These are phyloP conservation scores for Apophysomyces ossiformis DNA, from an alignment of 371 early-diverging fungal genomes.

Conservation along the genomic window DNA sequence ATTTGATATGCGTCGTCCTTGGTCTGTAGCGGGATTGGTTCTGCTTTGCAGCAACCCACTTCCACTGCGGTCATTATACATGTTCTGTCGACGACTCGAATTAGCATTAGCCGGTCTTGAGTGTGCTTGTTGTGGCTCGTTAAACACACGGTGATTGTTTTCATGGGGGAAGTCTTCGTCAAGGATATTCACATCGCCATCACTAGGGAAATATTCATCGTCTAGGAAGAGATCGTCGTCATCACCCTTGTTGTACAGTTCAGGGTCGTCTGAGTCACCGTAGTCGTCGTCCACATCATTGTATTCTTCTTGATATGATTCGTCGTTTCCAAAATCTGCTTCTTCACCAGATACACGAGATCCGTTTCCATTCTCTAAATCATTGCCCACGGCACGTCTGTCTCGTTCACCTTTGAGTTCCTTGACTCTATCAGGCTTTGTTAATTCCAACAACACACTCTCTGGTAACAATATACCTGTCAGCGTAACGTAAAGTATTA, in stretches of 20 bases:
- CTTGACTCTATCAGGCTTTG: constrained; percentile 69
- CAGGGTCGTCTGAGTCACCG: constrained; percentile 32
- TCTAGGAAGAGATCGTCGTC: constrained; percentile 38
- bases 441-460: neutral
- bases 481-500: constrained; percentile 98
- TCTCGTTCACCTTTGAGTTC: constrained; percentile 78
- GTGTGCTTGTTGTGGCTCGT: constrained; percentile 15
- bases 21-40: constrained; percentile 4
- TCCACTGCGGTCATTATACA: neutral
- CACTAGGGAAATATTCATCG: constrained; percentile 54
- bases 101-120: neutral
- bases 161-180: constrained; percentile 59
- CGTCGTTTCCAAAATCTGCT: constrained; percentile 16
- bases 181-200: constrained; percentile 59
- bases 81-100: neutral
- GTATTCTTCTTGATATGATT: constrained; percentile 20
- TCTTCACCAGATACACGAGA: neutral
- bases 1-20: constrained; percentile 4
- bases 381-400: constrained; percentile 16
- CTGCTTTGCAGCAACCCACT: neutral
- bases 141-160: constrained; percentile 14
- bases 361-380: neutral
- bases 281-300: constrained; percentile 37
- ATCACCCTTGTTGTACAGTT: constrained; percentile 31
- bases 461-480: constrained; percentile 61